Conservation (phyloP, 2,329 filamentous ascomycete species). For the Colletotrichum sp. region DNA sequence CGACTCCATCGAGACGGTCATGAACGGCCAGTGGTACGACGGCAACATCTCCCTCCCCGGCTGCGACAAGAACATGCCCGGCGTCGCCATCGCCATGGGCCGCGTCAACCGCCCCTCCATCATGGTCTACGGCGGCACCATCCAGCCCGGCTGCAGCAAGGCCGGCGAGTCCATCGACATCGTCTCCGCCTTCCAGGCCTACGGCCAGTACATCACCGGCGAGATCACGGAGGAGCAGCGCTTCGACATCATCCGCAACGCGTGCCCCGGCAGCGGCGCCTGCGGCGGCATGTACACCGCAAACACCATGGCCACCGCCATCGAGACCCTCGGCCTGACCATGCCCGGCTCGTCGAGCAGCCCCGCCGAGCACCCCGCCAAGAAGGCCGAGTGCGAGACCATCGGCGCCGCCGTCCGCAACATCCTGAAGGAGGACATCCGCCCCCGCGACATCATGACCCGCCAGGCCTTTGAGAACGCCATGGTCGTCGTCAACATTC, state of each 20-base stretch:
- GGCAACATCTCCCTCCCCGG: constrained; percentile 96
- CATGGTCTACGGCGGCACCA: constrained; percentile 98
- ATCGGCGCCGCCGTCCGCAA: constrained; percentile 78
- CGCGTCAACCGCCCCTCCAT: constrained; percentile 91
- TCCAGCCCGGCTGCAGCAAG: constrained; percentile 85
- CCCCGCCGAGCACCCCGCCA: constrained; percentile 75
- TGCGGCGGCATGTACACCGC: constrained; percentile 93
- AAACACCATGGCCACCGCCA: constrained; percentile 93
- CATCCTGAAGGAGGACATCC: constrained; percentile 77
- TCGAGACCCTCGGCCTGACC: constrained; percentile 88
- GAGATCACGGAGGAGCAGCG: constrained; percentile 90
- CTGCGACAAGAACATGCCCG: constrained; percentile 99
- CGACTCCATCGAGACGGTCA: constrained; percentile 98
- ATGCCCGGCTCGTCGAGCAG: constrained; percentile 83
- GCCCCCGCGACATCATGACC: constrained; percentile 79
- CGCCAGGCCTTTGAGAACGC: constrained; percentile 84
- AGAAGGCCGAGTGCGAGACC: constrained; percentile 74
- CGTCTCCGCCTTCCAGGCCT: constrained; percentile 96
- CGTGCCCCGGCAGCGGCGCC: constrained; percentile 73
- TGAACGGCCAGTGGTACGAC: constrained; percentile 99
- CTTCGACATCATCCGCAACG: constrained; percentile 92
- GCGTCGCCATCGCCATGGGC: constrained; percentile 91
- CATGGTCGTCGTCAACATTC: constrained; percentile 83
- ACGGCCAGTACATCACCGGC: constrained; percentile 91
- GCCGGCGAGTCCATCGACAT: constrained; percentile 85